Evolutionary conservation across 345 rosid genomes (phyloP), one percentile per base, ranked within the genome.

Genomic region (Brassica juncea): DNA sequence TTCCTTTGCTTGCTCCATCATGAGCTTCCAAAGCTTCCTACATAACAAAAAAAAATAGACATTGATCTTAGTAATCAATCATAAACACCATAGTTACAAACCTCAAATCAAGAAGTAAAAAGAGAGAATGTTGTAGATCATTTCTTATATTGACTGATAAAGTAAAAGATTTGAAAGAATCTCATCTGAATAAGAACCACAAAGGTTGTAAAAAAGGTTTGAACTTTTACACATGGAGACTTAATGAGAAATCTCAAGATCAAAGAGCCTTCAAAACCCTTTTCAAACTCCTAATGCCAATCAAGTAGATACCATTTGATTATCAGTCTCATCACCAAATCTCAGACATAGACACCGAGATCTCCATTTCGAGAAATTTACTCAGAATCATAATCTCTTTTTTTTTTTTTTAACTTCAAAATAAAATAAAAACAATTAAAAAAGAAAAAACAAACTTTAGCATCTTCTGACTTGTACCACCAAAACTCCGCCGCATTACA

Each of bases 1-100:
- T 96, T 39, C 99, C 99, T 84, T 91, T 96, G 86, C 98, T 89
- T 57, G 89, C 97, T 25, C 97, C 98, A 84, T 96, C 99, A 86
- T 93, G 95, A 76, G 72, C 91, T 88, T 96, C 99, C 81, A 96
- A 71, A 4, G 92, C 92, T 86, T 89, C 99, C 99, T 96, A 75
- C 74, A 57, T 66, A 71, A 0, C 59, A 74, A 34, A 10, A 10
- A 21, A 10, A 21, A 16, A 14, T 32, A 72, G 19, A 78, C 35
- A 52, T 21, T 52, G 23, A 65, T 54, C 35, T 27, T 8, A 6
- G 4, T 19, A 65, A 71, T 27, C 57, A 65, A 70, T 28, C 47
- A 57, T 69, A 27, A 42, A 32, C 32, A 37, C 12, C n/a, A 44
- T 27, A 16, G 0, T 44, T 19, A 19, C 58, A 69, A 32, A 16